These are phyloP conservation scores for Posidonia australis DNA, from an alignment of 106 monocot genomes.

Conservation along the genomic window DNA sequence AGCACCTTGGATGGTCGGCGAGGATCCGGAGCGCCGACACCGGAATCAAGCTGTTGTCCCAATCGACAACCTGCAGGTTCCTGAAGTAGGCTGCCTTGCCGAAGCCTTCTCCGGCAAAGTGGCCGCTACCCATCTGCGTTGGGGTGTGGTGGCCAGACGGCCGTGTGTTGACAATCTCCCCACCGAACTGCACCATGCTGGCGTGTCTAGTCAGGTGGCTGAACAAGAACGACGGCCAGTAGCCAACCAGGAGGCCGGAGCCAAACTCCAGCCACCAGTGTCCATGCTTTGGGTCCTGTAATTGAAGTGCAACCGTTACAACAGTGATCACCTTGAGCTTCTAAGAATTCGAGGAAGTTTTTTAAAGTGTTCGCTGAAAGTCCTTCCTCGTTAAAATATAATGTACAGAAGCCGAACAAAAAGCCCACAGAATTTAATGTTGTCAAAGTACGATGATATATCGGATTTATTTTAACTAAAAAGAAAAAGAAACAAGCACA, in stretches of 20 bases:
- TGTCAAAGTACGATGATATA: too few relatives aligned
- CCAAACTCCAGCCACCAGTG: conserved; percentile 97
- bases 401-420: too few relatives aligned
- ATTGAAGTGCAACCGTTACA: too few relatives aligned
- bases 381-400: too few relatives aligned
- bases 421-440: too few relatives aligned
- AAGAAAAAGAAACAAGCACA: too few relatives aligned
- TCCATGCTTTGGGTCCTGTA: conserved; percentile 86
- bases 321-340: too few relatives aligned
- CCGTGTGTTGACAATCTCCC: conserved; percentile 62
- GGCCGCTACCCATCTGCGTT: conserved; percentile 95
- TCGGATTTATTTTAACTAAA: too few relatives aligned
- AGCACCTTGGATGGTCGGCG: conserved; percentile 73
- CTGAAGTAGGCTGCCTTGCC: conserved; percentile 75
- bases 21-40: conserved; percentile 37
- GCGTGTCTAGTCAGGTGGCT: conserved; percentile 41
- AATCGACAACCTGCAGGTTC: conserved; percentile 78
- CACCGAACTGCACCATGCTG: conserved; percentile 80
- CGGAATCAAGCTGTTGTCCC: conserved; percentile 77
- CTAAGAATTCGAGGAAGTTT: too few relatives aligned
- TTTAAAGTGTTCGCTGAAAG: too few relatives aligned
- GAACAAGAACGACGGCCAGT: conserved; percentile 82
- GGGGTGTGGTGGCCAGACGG: conserved; percentile 53
- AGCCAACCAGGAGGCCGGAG: conserved; percentile 54
- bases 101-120: conserved; percentile 66